Evolutionary conservation across 768 basidiomycete species (phyloP).

Genomic region (Gautieria morchelliformis): DNA sequence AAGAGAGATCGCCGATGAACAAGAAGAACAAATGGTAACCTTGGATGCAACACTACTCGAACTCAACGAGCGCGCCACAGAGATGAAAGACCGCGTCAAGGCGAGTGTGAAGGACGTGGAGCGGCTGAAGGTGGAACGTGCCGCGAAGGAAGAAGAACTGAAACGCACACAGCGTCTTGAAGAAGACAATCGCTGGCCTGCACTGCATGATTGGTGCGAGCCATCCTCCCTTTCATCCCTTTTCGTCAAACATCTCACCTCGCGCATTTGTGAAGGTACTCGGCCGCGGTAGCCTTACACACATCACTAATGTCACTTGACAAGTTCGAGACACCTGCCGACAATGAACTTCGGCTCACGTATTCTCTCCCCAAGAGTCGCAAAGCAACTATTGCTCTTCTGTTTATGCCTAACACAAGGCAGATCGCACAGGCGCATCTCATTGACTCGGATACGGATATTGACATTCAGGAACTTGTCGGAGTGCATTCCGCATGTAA

Average conservation of each 20-base stretch:
- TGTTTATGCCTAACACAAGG: slow-evolving; percentile 64
- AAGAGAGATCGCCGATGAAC: slow-evolving; percentile 60
- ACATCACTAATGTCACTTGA: slow-evolving; percentile 50
- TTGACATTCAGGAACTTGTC: slow-evolving; percentile 44
- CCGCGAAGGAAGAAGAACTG: slow-evolving; percentile 63
- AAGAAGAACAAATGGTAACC: slow-evolving; percentile 73
- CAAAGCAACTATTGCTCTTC: slow-evolving; percentile 42
- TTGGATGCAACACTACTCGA: slow-evolving; percentile 55
- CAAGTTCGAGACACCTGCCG: slow-evolving; percentile 49
- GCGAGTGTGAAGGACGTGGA: slow-evolving; percentile 46
- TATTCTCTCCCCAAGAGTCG: slow-evolving; percentile 34
- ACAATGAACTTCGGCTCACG: slow-evolving; percentile 68
- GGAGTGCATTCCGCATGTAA: slow-evolving; percentile 55
- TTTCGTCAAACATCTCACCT: not conserved
- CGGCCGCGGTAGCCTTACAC: slow-evolving; percentile 57
- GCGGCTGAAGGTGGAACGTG: slow-evolving; percentile 44
- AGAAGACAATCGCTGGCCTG: slow-evolving; percentile 54
- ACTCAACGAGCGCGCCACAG: slow-evolving; percentile 39
- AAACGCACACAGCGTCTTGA: slow-evolving; percentile 36
- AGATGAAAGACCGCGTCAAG: slow-evolving; percentile 55
- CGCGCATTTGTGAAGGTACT: slow-evolving; percentile 42
- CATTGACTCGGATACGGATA: slow-evolving; percentile 23
- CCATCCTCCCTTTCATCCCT: not conserved
- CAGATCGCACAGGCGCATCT: slow-evolving; percentile 47
- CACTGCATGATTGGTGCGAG: slow-evolving; percentile 60